phyloP scores from a whole-genome alignment of 768 basidiomycete genomes.

The Naematelia aurantialba region DNA sequence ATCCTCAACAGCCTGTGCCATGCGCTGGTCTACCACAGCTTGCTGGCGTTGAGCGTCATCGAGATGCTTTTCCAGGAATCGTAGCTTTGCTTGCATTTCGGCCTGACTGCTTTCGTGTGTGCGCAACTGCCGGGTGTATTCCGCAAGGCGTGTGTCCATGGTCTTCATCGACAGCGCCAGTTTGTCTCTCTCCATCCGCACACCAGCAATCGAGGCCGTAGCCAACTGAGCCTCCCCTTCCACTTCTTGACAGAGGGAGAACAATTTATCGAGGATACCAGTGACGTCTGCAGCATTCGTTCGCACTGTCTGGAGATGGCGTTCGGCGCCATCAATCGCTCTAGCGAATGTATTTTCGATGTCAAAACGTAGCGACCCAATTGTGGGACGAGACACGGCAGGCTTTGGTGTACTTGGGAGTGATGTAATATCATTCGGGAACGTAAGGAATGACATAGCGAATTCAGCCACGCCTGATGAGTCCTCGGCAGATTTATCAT shows the following conservation, averaged over 20 bases:
- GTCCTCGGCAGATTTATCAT: too few species aligned
- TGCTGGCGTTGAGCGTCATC: not conserved
- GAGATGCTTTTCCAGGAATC: not conserved
- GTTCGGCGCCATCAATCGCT: not conserved
- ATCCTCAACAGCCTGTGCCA: not conserved
- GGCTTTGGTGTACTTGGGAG: too few species aligned
- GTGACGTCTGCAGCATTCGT: not conserved
- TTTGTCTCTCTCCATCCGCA: not conserved
- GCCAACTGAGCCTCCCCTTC: not conserved
- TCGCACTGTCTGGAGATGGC: not conserved
- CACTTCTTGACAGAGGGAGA: not conserved
- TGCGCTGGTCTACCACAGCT: not conserved
- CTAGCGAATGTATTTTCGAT: not conserved
- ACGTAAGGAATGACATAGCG: too few species aligned
- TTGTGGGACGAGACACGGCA: not conserved
- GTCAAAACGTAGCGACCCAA: not conserved
- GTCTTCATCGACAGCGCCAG: not conserved
- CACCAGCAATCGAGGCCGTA: not conserved
- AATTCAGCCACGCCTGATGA: too few species aligned
- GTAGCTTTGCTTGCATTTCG: not conserved
- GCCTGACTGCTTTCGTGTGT: not conserved
- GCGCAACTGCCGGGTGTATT: not conserved
- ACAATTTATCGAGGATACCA: not conserved
- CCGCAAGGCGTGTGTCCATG: not conserved
- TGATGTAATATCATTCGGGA: too few species aligned